Base-by-base conservation (phyloP, 345 rosid genomes). In the Viola odorata region DNA sequence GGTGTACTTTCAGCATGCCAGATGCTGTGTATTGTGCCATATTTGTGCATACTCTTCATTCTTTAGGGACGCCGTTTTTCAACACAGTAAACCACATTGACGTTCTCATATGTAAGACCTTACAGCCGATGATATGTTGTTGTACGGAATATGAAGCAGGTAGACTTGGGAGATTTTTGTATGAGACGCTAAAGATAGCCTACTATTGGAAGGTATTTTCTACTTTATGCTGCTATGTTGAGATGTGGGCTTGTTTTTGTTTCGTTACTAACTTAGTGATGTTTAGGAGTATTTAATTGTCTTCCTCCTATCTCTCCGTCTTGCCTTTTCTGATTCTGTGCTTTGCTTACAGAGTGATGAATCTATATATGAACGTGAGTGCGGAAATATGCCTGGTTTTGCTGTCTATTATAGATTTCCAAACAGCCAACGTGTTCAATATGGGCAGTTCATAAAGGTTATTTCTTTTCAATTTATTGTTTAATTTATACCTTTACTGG, bases 111-210 rank as follows among this genome's bases (percentile, higher is more conserved):
- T 95, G 99, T 75, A 95, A 91, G 73, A 95, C 96, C 17, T 73
- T 95, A 40, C 99, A 95, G 82, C 99, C 99, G 39, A 95, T 95
- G 99, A 95, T 95, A 73, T 95, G 99, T 83, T 95, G 98, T 85
- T 88, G 99, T 79, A 95, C 99, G 48, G 99, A 95, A 74, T 91
- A 85, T 73, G 99, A 95, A 80, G 99, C 78, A 9, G 99, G 99
- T 54, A 82, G 98, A 73, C 92, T 95, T 68, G 96, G 99, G 71
- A 85, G 83, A 71, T 95, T 95, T 80, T 64, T 95, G 74, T 85
- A 76, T 62, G 98, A 95, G 82, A 95, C 99, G 4, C 57, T 95
- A 56, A 95, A 91, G 88, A 91, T 89, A 66, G 98, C 99, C 45
- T 95, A 91, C 67, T 71, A 88, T 72, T 95, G 94, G 99, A 94